A percentile compares a stretch with the other conserved stretches of the same genome.
Evolutionary conservation across 2,329 filamentous ascomycete species (phyloP).

Genomic region (Madurella mycetomatis): DNA sequence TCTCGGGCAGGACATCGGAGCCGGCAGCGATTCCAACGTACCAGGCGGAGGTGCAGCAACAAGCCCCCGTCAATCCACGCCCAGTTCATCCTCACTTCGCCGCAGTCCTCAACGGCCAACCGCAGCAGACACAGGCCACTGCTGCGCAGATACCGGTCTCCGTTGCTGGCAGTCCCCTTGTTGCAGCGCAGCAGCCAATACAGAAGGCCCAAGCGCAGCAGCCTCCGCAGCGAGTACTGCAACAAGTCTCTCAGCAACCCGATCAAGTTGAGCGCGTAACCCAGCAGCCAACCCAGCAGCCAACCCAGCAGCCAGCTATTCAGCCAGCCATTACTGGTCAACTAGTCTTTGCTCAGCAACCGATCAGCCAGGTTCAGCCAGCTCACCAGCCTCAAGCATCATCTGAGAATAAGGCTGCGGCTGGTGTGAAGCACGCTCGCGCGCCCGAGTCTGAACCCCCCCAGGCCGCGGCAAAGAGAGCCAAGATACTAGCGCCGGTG

Average conservation of each 20-base stretch:
- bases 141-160: constrained; percentile 8
- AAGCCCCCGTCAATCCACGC: constrained; percentile 4
- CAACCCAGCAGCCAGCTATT: constrained; percentile 18
- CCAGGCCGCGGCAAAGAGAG: constrained; percentile 18
- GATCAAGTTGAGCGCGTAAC: neutral
- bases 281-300: constrained; percentile 22
- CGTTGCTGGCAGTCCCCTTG: constrained; percentile 12
- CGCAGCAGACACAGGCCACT: constrained; percentile 12
- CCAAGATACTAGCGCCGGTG: constrained; percentile 8
- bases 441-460: constrained; percentile 10
- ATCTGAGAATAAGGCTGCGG: neutral
- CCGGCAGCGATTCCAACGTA: constrained; percentile 1
- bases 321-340: constrained; percentile 4
- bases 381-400: constrained; percentile 5
- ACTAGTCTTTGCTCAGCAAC: constrained; percentile 1
- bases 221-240: constrained; percentile 16
- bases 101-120: constrained; percentile 13
- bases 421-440: constrained; percentile 15
- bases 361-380: constrained; percentile 2
- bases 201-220: constrained; percentile 12
- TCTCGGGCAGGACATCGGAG: neutral
- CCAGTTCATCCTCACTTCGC: constrained; percentile 17
- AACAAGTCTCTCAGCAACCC: constrained; percentile 21
- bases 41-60: constrained; percentile 13
- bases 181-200: constrained; percentile 7